Evolutionary conservation across 495 filamentous ascomycete species (phyloP), one percentile per base, ranked within the genome.

Genomic region (Geopyxis carbonaria): DNA sequence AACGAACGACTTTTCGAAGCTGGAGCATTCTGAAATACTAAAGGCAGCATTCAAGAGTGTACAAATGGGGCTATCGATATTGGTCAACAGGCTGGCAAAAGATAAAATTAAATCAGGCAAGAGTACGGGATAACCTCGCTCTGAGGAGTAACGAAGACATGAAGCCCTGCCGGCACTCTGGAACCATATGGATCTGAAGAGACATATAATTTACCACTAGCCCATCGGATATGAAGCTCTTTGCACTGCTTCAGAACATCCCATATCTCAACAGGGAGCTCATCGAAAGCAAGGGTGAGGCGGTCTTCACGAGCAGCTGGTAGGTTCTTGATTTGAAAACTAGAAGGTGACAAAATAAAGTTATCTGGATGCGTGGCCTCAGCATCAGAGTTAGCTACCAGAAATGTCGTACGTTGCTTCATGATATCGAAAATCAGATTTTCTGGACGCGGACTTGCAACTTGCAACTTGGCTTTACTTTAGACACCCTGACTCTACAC

Each of bases 361-460:
- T 71, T 66, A 11, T 73, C 57, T 0, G 75, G 71, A 14, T 74
- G 67, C 14, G 85, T 67, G 1, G 66, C 65, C 30, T 76, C 62
- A 15, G 73, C 64, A 21, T 69, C 53, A 28, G 64, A 64, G n/a
- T n/a, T n/a, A n/a, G n/a, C n/a, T 32, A 82, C 75, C 38, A 93
- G 53, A 56, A 74, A 92, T 14, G 87, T 93, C 35, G 82, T 76
- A 57, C 87, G 69, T 61, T 82, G 76, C 48, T 78, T 76, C 87
- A 95, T 95, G 35, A 33, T 68, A n/a, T n/a, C n/a, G n/a, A n/a
- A n/a, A n/a, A n/a, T n/a, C n/a, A n/a, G n/a, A n/a, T n/a, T n/a
- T n/a, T n/a, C n/a, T n/a, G n/a, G n/a, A n/a, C n/a, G n/a, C n/a
- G n/a, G n/a, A n/a, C n/a, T n/a, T n/a, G n/a, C n/a, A n/a, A n/a